Evolutionary conservation across 176 grass and related monocot species (phyloP).

Genomic region (Aechmea fasciata): DNA sequence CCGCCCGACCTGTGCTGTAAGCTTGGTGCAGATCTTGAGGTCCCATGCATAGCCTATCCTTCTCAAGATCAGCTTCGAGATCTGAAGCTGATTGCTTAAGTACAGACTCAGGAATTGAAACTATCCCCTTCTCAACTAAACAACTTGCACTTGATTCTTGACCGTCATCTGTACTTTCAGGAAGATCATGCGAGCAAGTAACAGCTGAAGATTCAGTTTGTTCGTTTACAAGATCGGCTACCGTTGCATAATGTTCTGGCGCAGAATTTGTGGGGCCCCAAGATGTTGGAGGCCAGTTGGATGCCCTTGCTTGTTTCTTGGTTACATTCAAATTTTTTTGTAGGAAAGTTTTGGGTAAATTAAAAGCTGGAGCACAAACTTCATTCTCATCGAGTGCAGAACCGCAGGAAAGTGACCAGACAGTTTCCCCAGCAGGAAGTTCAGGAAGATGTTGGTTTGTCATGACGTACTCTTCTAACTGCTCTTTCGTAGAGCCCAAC

Average conservation of each 20-base stretch:
- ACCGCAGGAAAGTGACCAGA: conserved; percentile 58
- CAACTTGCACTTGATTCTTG: too few relatives aligned
- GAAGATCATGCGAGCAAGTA: too few relatives aligned
- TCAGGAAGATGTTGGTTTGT: conserved; percentile 68
- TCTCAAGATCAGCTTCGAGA: neutral
- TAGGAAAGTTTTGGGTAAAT: conserved; percentile 18
- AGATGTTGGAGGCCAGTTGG: too few relatives aligned
- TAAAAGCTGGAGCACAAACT: conserved; percentile 14
- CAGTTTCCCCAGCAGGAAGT: conserved; percentile 46
- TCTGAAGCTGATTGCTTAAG: too few relatives aligned
- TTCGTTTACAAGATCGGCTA: too few relatives aligned
- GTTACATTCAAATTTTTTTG: neutral
- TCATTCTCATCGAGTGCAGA: conserved; percentile 20
- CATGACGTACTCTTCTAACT: conserved; percentile 60
- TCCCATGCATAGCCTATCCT: conserved; percentile 13
- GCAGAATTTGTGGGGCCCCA: too few relatives aligned
- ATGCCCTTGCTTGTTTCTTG: too few relatives aligned
- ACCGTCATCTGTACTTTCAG: too few relatives aligned
- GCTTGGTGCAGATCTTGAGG: conserved; percentile 28
- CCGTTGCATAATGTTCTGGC: too few relatives aligned
- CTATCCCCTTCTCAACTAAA: too few relatives aligned
- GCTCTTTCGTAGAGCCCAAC: conserved; percentile 48
- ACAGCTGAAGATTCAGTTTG: too few relatives aligned
- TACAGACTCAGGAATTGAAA: too few relatives aligned
- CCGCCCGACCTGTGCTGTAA: conserved; percentile 43